Base-by-base conservation (phyloP, 768 basidiomycete genomes). In the Trametes sanguinea region DNA sequence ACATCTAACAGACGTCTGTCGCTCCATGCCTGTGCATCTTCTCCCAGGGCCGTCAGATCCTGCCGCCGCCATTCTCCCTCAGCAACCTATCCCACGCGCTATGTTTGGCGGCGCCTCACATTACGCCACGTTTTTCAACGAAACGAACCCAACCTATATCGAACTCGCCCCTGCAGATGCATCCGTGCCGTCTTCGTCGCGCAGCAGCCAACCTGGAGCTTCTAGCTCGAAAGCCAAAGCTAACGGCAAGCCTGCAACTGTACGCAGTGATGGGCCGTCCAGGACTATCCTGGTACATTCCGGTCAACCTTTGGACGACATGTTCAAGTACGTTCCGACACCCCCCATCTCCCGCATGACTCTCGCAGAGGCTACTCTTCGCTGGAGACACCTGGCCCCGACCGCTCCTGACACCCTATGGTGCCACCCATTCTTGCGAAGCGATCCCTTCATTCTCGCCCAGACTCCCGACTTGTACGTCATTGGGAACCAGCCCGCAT, bases 331-430 rank as follows among this genome's bases (percentile, higher is more conserved):
- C 75, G 78, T 98, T 44, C 81, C 84, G 10, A 81, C 85, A 7
- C 87, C 85, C 6, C 85, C 86, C 6, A 80, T 83, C 59, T 89
- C 89, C n/a, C 82, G 89, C 43, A 72, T 96, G 37, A 83, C 83
- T 2, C 81, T 98, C 62, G 83, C 92, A 9, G 83, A 87, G 69
- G 80, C 88, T 44, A 95, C 94, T 10, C 79, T 99, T 37, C 84
- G 81, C 67, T 99, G 96, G 97, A 80, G 95, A 60, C 96, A 98
- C 76, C 86, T 97, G 73, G 95, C 97, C n/a, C 97, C 97, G 3
- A 98, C 97, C 7, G 96, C 96, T 29, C 97, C 97, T 30, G 97
- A 99, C 75, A 99, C 97, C 1, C 81, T 99, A 3, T 98, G 95
- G 95, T 98, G 97, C 68, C 95, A 98, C 73, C 97, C 97, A 16